Conservation (phyloP, 106 monocot species). For the Vanilla planifolia region DNA sequence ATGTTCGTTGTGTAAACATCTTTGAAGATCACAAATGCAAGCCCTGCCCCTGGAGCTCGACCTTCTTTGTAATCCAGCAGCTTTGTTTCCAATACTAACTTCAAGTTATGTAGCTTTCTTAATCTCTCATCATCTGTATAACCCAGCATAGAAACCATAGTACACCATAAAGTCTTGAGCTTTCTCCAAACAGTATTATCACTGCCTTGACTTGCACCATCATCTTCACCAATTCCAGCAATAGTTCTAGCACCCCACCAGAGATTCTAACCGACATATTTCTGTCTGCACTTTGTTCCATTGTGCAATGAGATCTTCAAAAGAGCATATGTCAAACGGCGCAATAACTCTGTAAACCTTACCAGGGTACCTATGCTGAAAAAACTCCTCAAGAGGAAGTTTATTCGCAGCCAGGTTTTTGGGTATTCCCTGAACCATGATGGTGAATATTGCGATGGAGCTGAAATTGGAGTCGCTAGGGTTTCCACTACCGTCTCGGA, state of each 20-base stretch:
- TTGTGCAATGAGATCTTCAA: constrained; percentile 45
- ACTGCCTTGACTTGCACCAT: not conserved
- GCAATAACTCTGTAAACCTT: constrained; percentile 75
- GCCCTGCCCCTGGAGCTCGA: constrained; percentile 70
- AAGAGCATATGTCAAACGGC: constrained; percentile 70
- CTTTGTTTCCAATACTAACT: constrained; percentile 38
- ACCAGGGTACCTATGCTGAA: constrained; percentile 84
- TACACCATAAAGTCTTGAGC: constrained; percentile 27
- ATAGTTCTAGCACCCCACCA: constrained; percentile 23
- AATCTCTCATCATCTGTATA: constrained; percentile 72
- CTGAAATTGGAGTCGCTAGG: constrained; percentile 37
- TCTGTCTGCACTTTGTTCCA: constrained; percentile 54
- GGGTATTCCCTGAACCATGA: constrained; percentile 90
- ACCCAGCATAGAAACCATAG: constrained; percentile 34
- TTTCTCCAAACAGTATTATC: constrained; percentile 8
- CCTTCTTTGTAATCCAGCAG: constrained; percentile 72
- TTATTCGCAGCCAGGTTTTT: constrained; percentile 62
- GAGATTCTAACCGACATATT: constrained; percentile 64
- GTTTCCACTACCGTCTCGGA: constrained; percentile 59
- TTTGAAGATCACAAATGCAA: constrained; percentile 91
- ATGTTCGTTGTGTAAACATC: constrained; percentile 88
- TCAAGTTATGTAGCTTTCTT: constrained; percentile 47
- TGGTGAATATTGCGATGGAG: constrained; percentile 76
- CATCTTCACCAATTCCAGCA: constrained; percentile 5
- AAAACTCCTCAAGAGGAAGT: constrained; percentile 69